Conservation (phyloP, 768 basidiomycete genomes). For the Vishniacozyma victoriae region DNA sequence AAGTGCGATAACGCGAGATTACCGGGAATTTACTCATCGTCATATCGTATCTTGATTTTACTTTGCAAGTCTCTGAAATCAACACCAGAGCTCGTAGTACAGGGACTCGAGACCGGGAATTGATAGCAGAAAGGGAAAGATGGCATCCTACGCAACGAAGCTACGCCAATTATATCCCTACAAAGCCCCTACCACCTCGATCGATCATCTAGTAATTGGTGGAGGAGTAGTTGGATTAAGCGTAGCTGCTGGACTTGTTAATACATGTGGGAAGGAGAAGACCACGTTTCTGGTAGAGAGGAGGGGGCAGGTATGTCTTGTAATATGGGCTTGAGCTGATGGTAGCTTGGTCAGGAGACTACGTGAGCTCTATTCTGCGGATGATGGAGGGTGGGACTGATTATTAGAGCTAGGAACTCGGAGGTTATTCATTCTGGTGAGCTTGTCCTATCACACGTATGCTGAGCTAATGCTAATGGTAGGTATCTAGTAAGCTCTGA, state of each 20-base stretch:
- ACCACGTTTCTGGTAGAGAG: slow-evolving; percentile 78
- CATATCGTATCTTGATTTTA: too few relatives aligned
- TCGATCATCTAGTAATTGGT: slow-evolving; percentile 83
- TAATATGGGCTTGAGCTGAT: not conserved
- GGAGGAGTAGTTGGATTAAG: slow-evolving; percentile 86
- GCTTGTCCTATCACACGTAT: not conserved
- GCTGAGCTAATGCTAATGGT: not conserved
- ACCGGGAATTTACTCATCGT: too few relatives aligned
- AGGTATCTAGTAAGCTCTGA: slow-evolving; percentile 16
- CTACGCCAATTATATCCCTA: slow-evolving; percentile 24
- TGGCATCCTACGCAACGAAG: slow-evolving; percentile 5
- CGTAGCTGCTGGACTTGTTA: slow-evolving; percentile 65
- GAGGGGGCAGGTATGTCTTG: slow-evolving; percentile 50
- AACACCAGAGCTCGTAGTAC: too few relatives aligned
- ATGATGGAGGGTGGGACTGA: not conserved
- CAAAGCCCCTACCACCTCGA: slow-evolving; percentile 59
- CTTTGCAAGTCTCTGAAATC: too few relatives aligned
- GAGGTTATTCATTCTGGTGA: slow-evolving; percentile 88
- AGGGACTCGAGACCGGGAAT: too few relatives aligned
- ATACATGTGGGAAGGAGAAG: slow-evolving; percentile 58
- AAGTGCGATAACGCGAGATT: too few relatives aligned
- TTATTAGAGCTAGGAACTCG: slow-evolving; percentile 74
- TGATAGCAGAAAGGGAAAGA: too few relatives aligned
- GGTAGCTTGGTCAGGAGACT: slow-evolving; percentile 66
- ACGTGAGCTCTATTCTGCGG: slow-evolving; percentile 52